phyloP scores from a whole-genome alignment of 108 stramenopile species.

The Thalassiosira profunda region DNA sequence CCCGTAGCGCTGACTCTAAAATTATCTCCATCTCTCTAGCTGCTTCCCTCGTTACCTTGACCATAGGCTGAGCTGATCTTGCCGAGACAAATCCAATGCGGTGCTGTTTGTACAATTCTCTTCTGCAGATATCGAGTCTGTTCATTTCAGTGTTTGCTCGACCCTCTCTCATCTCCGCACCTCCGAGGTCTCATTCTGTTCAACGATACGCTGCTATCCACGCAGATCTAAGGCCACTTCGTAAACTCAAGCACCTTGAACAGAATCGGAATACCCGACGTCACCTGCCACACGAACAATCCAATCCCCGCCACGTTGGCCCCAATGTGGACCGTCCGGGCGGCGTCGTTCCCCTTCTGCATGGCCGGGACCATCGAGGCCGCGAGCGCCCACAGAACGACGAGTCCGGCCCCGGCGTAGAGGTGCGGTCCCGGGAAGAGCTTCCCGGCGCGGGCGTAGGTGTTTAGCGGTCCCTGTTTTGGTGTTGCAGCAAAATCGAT shows the following conservation, averaged over 20 bases:
- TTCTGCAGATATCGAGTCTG: no score
- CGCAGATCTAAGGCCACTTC: constrained; percentile 76
- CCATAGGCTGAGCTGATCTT: no score
- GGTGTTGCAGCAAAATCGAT: no score
- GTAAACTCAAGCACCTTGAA: constrained; percentile 93
- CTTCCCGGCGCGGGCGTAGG: constrained; percentile 96
- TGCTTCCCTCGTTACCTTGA: no score
- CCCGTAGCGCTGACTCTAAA: no score
- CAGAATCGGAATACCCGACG: constrained; percentile 89
- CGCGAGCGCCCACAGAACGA: constrained; percentile 93
- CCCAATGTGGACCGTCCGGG: constrained; percentile 94
- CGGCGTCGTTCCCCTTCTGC: constrained; percentile 98
- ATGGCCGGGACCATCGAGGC: constrained; percentile 93
- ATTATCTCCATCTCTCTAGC: no score
- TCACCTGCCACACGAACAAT: constrained; percentile 95
- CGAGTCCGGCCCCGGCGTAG: constrained; percentile 96
- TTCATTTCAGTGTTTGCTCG: no score
- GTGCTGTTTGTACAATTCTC: no score
- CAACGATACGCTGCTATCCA: background rate
- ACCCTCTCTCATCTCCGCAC: no score
- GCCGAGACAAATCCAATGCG: no score
- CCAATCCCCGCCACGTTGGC: constrained; percentile 91
- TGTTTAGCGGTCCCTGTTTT: constrained; percentile 93
- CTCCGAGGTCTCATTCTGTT: no score
- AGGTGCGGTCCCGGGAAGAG: constrained; percentile 98